These are phyloP conservation scores for Blyttiomyces sp. DNA, from an alignment of 371 early-diverging fungal species.

Conservation along the genomic window DNA sequence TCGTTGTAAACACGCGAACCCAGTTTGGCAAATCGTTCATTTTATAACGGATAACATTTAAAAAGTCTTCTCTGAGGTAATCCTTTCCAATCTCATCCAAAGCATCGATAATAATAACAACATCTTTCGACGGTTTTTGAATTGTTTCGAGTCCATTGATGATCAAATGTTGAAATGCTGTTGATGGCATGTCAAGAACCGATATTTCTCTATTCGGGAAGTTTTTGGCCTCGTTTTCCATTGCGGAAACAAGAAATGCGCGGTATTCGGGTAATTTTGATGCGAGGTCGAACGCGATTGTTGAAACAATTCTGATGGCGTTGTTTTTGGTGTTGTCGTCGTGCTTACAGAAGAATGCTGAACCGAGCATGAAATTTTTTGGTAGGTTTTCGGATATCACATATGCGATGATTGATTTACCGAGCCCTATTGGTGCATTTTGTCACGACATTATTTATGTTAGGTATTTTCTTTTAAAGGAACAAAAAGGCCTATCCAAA, in stretches of 20 bases:
- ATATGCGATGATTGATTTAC: constrained; percentile 7
- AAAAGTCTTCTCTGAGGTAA: not conserved
- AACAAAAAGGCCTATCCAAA: not conserved
- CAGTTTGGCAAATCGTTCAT: not conserved
- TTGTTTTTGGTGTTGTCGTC: constrained; percentile 1
- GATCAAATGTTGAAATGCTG: not conserved
- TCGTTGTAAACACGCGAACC: not conserved
- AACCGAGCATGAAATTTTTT: not conserved
- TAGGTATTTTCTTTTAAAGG: not conserved
- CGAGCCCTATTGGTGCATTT: not conserved
- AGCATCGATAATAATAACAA: constrained; percentile 4
- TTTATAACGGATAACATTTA: not conserved
- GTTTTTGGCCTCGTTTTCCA: not conserved
- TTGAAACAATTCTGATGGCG: not conserved
- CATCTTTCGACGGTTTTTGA: not conserved
- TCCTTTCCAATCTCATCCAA: not conserved
- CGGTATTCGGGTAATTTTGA: not conserved
- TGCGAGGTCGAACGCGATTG: not conserved
- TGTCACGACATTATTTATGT: not conserved
- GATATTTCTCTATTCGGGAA: not conserved
- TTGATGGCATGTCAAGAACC: not conserved
- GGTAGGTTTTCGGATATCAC: not conserved
- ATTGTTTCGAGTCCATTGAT: not conserved
- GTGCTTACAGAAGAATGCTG: constrained; percentile 5
- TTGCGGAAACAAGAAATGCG: not conserved